Evolutionary conservation across 2,329 filamentous ascomycete genomes (phyloP).

Genomic region (Beauveria australis): DNA sequence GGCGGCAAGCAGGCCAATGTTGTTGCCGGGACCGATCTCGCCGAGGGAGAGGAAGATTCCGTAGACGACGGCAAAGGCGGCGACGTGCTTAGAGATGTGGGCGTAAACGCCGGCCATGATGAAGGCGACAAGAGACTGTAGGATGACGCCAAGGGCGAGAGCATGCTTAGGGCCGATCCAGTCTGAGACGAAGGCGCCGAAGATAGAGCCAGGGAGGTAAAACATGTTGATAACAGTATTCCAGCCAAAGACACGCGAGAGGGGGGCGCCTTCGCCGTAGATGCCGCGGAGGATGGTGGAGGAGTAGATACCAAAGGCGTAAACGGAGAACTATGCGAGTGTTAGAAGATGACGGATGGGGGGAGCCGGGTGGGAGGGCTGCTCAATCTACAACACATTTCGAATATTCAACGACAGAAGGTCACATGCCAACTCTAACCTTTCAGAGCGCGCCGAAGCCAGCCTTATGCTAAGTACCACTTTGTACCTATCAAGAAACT

Average conservation of each 20-base stretch:
- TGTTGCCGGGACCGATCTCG: constrained; percentile 74
- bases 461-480: too few relatives aligned
- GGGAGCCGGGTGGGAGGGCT: not conserved
- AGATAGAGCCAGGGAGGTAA: constrained; percentile 74
- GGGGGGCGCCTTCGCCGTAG: constrained; percentile 47
- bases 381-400: too few relatives aligned
- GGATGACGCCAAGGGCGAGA: constrained; percentile 59
- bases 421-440: too few relatives aligned
- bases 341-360: not conserved
- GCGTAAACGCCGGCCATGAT: constrained; percentile 78
- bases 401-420: too few relatives aligned
- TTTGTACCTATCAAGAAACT: too few relatives aligned
- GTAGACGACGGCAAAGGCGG: constrained; percentile 30
- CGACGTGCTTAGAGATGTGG: constrained; percentile 48
- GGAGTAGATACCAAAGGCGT: constrained; percentile 81
- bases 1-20: constrained; percentile 78
- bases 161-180: constrained; percentile 70
- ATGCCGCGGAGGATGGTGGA: constrained; percentile 63
- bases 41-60: constrained; percentile 31
- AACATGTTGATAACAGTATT: constrained; percentile 83
- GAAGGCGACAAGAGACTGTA: constrained; percentile 75
- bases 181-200: constrained; percentile 71
- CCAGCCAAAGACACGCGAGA: constrained; percentile 81
- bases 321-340: constrained; percentile 56
- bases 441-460: too few relatives aligned